Base-by-base conservation (phyloP, 2,329 filamentous ascomycete species). In the Westerdykella sp. region DNA sequence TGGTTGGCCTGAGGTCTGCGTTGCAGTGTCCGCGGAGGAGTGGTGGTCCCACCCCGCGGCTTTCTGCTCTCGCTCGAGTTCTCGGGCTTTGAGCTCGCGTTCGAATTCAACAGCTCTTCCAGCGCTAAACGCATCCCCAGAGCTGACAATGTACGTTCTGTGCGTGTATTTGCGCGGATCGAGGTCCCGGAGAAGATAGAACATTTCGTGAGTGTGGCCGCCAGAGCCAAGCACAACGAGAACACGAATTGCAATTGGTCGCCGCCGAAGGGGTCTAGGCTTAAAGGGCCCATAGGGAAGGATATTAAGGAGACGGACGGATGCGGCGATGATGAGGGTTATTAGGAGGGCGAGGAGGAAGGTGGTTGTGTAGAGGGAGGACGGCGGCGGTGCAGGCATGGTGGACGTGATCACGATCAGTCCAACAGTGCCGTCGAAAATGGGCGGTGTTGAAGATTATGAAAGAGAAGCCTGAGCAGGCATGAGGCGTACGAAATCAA, bases 201-300 rank as follows among this genome's bases (percentile, higher is more conserved):
- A 75, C 85, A 98, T 95, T 68, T 98, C 93, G 38, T 88, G 83
- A 0, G 93, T 96, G 69, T 98, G 93, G 1, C 93, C 93, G 25
- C 93, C 93, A 2, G 87, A 94, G 41, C 93, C 93, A 18, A 97
- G 83, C 21, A 97, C 83, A 50, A 95, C 78, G 25, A 95, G 73
- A 42, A 89, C 73, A 65, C 90, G 81, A 6, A 74, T 73, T 21
- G 71, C 70, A 2, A 55, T 39, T 28, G 50, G 53, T 40, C 56
- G 56, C 34, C 16, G 50, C 45, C 47, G 70, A 4, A 57, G 40
- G 15, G 59, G 59, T 41, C 59, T 62, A 37, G 44, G 48, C 57
- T 50, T 42, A 44, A 42, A 41, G 60, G 60, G 42, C 42, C 46
- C 6, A 58, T 39, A 53, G 22, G 67, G 62, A 18, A 73, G 60